A percentile compares a stretch with the other conserved stretches of the same genome.
Conservation (phyloP, 2,329 filamentous ascomycete species). For the Pseudogymnoascus sp. region DNA sequence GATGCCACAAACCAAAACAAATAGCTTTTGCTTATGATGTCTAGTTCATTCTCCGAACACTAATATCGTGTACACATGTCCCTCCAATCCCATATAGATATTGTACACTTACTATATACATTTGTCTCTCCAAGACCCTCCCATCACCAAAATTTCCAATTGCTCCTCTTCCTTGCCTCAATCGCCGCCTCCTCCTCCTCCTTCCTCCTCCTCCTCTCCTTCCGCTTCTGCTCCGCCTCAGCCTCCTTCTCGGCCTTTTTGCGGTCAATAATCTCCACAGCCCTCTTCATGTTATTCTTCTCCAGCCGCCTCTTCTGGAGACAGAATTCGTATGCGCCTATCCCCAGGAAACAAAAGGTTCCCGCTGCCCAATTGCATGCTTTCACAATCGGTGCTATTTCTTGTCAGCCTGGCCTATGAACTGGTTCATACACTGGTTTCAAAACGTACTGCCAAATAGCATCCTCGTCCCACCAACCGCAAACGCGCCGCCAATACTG, state of each 20-base stretch:
- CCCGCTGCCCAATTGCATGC: conserved; percentile 82
- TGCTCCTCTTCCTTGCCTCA: conserved; percentile 5
- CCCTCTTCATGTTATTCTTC: conserved; percentile 73
- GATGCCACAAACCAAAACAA: background rate
- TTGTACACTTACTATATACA: conserved; percentile 10
- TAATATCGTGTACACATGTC: background rate
- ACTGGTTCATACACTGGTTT: background rate
- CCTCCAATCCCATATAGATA: background rate
- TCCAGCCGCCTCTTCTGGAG: conserved; percentile 66
- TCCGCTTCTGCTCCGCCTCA: conserved; percentile 30
- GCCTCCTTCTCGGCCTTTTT: conserved; percentile 59
- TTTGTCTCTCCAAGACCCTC: background rate
- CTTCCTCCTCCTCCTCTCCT: conserved; percentile 33
- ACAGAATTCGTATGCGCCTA: conserved; percentile 76
- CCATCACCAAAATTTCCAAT: conserved; percentile 6
- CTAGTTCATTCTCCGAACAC: background rate
- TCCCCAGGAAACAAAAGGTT: conserved; percentile 60
- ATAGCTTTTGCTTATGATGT: background rate
- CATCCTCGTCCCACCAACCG: conserved; percentile 63
- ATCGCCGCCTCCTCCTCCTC: conserved; percentile 33
- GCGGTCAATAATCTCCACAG: conserved; percentile 71
- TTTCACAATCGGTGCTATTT: conserved; percentile 49
- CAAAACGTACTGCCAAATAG: conserved; percentile 59
- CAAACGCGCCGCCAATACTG: conserved; percentile 74
- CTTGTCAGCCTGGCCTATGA: background rate